Percentiles rank a stretch among this genome's conserved stretches.
Evolutionary conservation across 208 protist genomes (phyloP).

Genomic region (Leishmania braziliensis): DNA sequence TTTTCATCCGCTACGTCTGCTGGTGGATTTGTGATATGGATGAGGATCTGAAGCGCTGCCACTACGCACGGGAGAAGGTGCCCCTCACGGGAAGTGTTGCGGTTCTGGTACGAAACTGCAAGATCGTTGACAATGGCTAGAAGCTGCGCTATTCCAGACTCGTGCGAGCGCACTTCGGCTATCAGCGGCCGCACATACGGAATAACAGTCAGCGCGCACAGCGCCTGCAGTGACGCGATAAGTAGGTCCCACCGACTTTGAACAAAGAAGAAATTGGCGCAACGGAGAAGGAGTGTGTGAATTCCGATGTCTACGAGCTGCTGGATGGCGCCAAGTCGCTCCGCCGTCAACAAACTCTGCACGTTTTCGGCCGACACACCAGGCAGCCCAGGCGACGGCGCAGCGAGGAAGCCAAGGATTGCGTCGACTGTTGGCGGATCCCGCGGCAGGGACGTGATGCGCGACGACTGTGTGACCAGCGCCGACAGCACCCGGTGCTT

Average conservation of each 20-base stretch:
- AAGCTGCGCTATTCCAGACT: slow-evolving; percentile 80
- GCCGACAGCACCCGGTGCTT: slow-evolving; percentile 75
- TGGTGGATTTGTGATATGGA: slow-evolving; percentile 71
- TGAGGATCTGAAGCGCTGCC: slow-evolving; percentile 75
- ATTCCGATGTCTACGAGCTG: slow-evolving; percentile 68
- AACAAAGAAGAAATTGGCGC: slow-evolving; percentile 78
- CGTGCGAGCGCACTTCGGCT: slow-evolving; percentile 56
- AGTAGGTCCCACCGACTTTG: slow-evolving; percentile 85
- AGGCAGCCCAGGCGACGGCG: slow-evolving; percentile 51
- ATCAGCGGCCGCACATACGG: slow-evolving; percentile 77
- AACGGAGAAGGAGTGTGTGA: slow-evolving; percentile 68
- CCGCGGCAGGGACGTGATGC: slow-evolving; percentile 62
- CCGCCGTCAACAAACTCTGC: slow-evolving; percentile 70
- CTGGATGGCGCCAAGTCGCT: slow-evolving; percentile 59
- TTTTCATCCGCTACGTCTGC: slow-evolving; percentile 65
- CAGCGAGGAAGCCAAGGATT: slow-evolving; percentile 65
- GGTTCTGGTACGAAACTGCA: slow-evolving; percentile 54
- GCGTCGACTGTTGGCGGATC: slow-evolving; percentile 74
- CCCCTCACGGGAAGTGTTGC: slow-evolving; percentile 65
- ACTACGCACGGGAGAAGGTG: slow-evolving; percentile 74
- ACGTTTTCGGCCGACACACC: slow-evolving; percentile 80
- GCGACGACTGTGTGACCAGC: slow-evolving; percentile 70
- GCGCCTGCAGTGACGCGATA: slow-evolving; percentile 61
- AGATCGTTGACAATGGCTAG: slow-evolving; percentile 80
- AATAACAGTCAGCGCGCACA: slow-evolving; percentile 76